Percentiles rank a stretch among this genome's conserved stretches.
These are phyloP conservation scores for Houttuynia cordata DNA, from an alignment of 164 flowering plant species.

Conservation along the genomic window DNA sequence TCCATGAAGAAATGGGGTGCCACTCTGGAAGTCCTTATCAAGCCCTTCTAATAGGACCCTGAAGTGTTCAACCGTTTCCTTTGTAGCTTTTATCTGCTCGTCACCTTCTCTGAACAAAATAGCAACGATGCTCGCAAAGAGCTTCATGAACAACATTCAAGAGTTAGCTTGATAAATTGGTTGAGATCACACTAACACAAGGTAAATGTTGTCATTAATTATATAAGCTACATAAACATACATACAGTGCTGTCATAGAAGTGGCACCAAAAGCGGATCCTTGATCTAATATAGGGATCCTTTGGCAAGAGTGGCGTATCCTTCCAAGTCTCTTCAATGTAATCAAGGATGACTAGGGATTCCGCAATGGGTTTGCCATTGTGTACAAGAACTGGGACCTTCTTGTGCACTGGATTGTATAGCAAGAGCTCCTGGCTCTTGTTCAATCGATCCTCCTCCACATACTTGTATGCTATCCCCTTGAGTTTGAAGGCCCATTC, in stretches of 20 bases:
- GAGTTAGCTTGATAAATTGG: not conserved
- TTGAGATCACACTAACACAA: not conserved
- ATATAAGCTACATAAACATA: too few relatives aligned
- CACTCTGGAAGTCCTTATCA: constrained; percentile 2
- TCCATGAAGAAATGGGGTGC: constrained; percentile 2
- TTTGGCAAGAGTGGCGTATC: constrained; percentile 10
- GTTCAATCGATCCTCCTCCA: constrained; percentile 17
- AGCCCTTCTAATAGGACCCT: constrained; percentile 17
- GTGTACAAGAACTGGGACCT: constrained; percentile 12
- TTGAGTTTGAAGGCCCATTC: constrained; percentile 21
- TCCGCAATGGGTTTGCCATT: constrained; percentile 15
- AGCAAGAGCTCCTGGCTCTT: constrained; percentile 15
- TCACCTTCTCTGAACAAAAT: constrained; percentile 6
- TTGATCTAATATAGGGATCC: constrained; percentile 13
- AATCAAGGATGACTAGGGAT: constrained; percentile 21
- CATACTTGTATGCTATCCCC: constrained; percentile 17
- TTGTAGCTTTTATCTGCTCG: constrained; percentile 13
- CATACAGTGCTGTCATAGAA: constrained; percentile 1
- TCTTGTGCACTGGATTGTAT: constrained; percentile 7
- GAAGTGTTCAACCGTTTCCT: constrained; percentile 15
- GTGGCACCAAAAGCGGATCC: constrained; percentile 18
- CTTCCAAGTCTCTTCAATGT: constrained; percentile 23
- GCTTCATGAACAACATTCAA: not conserved
- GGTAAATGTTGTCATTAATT: not conserved
- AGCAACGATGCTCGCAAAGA: too few relatives aligned